Base-by-base conservation (phyloP, 2,329 filamentous ascomycete species). In the Colletotrichum sp. region DNA sequence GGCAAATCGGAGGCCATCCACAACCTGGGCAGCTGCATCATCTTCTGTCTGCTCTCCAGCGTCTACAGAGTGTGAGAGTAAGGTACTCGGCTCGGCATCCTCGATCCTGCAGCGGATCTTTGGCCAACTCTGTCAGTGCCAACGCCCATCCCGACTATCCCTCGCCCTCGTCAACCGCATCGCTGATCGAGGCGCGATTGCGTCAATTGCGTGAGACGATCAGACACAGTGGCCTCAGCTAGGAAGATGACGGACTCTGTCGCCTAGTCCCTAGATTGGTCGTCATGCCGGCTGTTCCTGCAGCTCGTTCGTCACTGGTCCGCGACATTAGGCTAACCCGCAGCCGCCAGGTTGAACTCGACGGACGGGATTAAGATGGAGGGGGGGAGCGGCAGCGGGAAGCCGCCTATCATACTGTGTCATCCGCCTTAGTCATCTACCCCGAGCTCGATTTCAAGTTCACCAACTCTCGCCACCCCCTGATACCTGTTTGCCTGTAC, bases 221-320 rank as follows among this genome's bases (percentile, higher is more conserved):
- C 62, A 69, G 48, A 75, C 70, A 73, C 65, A 38, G 64, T 76
- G 65, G 52, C 65, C 70, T 52, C 28, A 36, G n/a, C 48, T 21
- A n/a, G 21, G 21, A 32, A 18, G 38, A 26, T 32, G 9, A 68
- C 43, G 21, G 60, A 32, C 60, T 38, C 60, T 32, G 32, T 15
- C 28, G 16, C 13, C 30, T 38, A 64, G 26, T 21, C 36, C 64
- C 43, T 18, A 55, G 12, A 52, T 52, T 28, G 9, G 38, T 38
- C 8, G 16, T 64, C 24, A 65, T 64, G 64, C 10, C 43, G 70
- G 65, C 26, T 73, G 73, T 73, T 76, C 73, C 73, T 76, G 73
- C 56, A 76, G 70, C 62, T 65, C 43, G n/a, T 38, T 73, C 58
- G 64, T 68, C 70, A 73, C 70, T 75, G 70, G 72, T 32, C 38